Evolutionary conservation across 1,139 yeast genomes (phyloP).

Genomic region (Debaryomycetaceae sp.): DNA sequence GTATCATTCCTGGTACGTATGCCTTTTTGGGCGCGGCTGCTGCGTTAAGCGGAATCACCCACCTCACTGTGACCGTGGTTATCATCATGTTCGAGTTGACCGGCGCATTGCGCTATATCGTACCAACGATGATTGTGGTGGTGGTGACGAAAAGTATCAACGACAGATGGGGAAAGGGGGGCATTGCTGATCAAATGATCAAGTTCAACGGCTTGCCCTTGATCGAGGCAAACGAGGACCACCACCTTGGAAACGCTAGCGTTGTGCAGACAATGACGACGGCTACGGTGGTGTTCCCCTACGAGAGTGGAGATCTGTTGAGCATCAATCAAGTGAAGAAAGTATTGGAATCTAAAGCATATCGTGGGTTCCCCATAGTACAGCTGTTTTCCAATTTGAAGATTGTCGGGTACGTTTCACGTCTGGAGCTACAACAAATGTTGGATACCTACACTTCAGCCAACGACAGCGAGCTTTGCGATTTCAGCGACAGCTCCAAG

Average conservation of each 20-base stretch:
- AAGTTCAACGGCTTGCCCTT: slow-evolving; percentile 83
- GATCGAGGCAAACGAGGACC: slow-evolving; percentile 72
- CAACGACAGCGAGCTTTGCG: slow-evolving; percentile 10
- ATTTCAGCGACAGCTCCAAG: slow-evolving; percentile 14
- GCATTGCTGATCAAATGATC: slow-evolving; percentile 96
- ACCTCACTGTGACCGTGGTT: slow-evolving; percentile 86
- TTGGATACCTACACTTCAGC: slow-evolving; percentile 13
- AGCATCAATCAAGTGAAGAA: slow-evolving; percentile 31
- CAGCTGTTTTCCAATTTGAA: slow-evolving; percentile 27
- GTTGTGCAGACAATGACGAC: slow-evolving; percentile 67
- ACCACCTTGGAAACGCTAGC: slow-evolving; percentile 46
- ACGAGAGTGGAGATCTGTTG: slow-evolving; percentile 26
- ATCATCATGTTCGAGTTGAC: slow-evolving; percentile 95
- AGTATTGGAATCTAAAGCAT: slow-evolving; percentile 35
- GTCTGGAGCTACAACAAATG: slow-evolving; percentile 27
- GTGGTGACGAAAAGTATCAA: slow-evolving; percentile 80
- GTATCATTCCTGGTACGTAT: slow-evolving; percentile 89
- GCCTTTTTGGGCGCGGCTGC: slow-evolving; percentile 98
- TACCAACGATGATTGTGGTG: slow-evolving; percentile 95
- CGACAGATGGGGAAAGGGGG: slow-evolving; percentile 73
- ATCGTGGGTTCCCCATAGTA: slow-evolving; percentile 56
- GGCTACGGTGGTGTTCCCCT: slow-evolving; percentile 47
- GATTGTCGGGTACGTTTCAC: slow-evolving; percentile 33
- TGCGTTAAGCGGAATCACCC: slow-evolving; percentile 89
- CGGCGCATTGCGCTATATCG: slow-evolving; percentile 83